Evolutionary conservation across 768 basidiomycete genomes (phyloP).

Genomic region (Psilocybe sp.): DNA sequence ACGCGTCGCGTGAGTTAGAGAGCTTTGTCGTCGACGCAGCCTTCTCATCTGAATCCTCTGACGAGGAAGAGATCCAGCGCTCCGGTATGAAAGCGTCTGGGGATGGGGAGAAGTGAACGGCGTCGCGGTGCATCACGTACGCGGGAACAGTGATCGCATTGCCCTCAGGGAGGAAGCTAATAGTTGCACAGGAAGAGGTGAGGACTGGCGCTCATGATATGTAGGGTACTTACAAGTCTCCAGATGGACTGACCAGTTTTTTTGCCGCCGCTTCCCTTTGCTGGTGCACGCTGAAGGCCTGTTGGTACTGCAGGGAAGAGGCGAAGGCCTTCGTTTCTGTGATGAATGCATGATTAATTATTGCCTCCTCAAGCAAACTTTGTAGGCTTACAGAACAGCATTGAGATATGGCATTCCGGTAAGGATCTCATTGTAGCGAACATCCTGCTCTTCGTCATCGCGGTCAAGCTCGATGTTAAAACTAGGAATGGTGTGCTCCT

Average conservation of each 20-base stretch:
- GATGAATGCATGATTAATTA: not conserved
- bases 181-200: not conserved
- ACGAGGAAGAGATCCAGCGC: constrained; percentile 26
- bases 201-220: not conserved
- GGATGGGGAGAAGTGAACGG: constrained; percentile 31
- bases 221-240: not conserved
- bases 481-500: constrained; percentile 4
- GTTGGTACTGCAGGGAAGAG: constrained; percentile 33
- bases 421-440: constrained; percentile 15
- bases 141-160: constrained; percentile 32
- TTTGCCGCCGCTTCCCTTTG: constrained; percentile 25
- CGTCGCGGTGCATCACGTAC: too few species aligned
- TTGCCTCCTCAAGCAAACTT: not conserved
- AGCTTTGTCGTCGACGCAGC: constrained; percentile 16
- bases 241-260: constrained; percentile 7
- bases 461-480: constrained; percentile 3
- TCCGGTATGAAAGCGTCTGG: constrained; percentile 35
- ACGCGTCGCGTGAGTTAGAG: constrained; percentile 23
- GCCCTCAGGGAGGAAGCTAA: constrained; percentile 36
- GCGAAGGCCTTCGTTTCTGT: constrained; percentile 35
- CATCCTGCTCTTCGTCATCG: not conserved
- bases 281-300: constrained; percentile 29
- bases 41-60: too few species aligned
- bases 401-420: constrained; percentile 25
- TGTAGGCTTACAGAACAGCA: constrained; percentile 27